Base-by-base conservation (phyloP, 2,329 filamentous ascomycete genomes). In the Aspergillus ochraceus region DNA sequence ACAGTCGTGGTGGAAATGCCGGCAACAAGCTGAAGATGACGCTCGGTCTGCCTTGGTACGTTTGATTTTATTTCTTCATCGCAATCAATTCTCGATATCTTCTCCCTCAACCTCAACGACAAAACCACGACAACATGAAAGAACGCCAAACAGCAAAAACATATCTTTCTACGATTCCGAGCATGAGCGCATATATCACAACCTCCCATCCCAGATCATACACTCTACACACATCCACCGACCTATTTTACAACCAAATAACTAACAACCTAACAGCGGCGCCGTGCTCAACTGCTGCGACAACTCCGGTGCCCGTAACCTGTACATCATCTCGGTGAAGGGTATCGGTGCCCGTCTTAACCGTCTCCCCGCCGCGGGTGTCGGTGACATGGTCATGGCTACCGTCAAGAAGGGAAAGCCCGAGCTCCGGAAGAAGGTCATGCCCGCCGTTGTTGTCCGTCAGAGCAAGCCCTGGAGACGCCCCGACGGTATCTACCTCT, bases 1-100 rank as follows among this genome's bases (percentile, higher is more conserved):
- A 71, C 70, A 86, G 85, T 80, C 83, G 86, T 77, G 85, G 92
- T 88, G 91, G 90, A 90, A 90, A 92, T 87, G 90, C 93, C 79
- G 95, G 95, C 88, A 96, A 96, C 91, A 99, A 99, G 91, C 91
- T 98, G 78, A 98, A 97, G 91, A 99, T 99, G 95, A 97, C 95
- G 82, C 92, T 99, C 84, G 95, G 92, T 97, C 92, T 99, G 78
- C 95, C 95, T 84, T 92, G 97, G 93, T 97, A 96, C 82, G 92
- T 91, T 77, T 66, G 20, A 36, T 55, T 9, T 26, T 47, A 52
- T 52, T 22, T 52, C n/a, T 17, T 49, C 14, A 42, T 42, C 12
- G 36, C 36, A 29, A 42, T 42, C 36, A n/a, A n/a, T 6, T n/a
- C 17, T 14, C 11, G 32, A 36, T 36, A 36, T 36, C 14, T 36